phyloP scores from a whole-genome alignment of 2,329 filamentous ascomycete genomes.

The Nemania bipapillata region DNA sequence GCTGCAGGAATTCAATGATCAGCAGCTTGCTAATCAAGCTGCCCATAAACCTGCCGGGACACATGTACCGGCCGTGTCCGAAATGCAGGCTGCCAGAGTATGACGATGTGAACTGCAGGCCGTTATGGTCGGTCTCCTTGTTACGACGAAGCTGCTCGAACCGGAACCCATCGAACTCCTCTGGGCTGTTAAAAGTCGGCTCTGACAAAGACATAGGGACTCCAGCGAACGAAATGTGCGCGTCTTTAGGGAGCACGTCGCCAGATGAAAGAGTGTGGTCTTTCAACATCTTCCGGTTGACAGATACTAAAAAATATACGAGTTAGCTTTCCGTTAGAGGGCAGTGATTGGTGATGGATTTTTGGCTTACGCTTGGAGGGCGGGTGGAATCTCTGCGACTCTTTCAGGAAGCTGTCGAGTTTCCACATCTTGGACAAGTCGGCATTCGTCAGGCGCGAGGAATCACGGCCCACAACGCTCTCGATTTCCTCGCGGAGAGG shows the following conservation, averaged over 20 bases:
- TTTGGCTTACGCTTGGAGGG: conserved; percentile 24
- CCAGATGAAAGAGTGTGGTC: conserved; percentile 26
- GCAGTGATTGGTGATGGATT: not conserved
- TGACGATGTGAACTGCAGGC: conserved; percentile 29
- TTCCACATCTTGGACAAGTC: conserved; percentile 37
- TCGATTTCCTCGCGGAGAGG: conserved; percentile 35
- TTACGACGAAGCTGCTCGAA: conserved; percentile 26
- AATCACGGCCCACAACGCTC: not conserved
- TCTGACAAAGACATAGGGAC: conserved; percentile 32
- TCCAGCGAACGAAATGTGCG: conserved; percentile 33
- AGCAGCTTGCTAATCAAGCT: conserved; percentile 34
- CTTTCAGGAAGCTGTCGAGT: conserved; percentile 37
- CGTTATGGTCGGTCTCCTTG: conserved; percentile 19
- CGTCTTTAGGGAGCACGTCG: conserved; percentile 14
- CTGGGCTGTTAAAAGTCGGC: not conserved
- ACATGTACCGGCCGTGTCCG: conserved; percentile 31
- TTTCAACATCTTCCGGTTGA: conserved; percentile 30
- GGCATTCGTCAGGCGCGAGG: conserved; percentile 19
- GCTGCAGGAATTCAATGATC: conserved; percentile 27
- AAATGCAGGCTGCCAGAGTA: conserved; percentile 32
- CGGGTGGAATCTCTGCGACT: conserved; percentile 33
- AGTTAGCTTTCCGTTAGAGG: not conserved
- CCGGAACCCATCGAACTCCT: conserved; percentile 30
- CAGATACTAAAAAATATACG: conserved; percentile 23
- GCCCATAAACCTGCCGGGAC: conserved; percentile 33